Evolutionary conservation across 257 asterid species (phyloP).

Genomic region (Capsicum baccatum): DNA sequence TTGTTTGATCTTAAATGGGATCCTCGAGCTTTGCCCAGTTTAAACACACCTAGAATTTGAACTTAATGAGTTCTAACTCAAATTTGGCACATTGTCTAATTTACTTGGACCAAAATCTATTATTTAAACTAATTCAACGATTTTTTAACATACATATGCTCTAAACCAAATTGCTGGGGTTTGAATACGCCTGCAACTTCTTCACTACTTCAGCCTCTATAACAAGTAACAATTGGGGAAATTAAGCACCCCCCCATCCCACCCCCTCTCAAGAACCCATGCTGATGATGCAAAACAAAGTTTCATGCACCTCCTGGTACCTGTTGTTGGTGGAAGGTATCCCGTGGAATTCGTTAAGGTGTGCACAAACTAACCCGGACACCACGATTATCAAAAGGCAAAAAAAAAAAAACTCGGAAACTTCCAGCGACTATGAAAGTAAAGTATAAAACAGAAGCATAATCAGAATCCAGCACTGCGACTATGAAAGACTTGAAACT

Average conservation of each 20-base stretch:
- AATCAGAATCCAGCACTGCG: not conserved
- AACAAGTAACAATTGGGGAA: not conserved
- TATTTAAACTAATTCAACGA: not conserved
- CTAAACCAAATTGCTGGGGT: not conserved
- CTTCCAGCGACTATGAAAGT: too few species aligned
- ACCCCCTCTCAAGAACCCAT: too few species aligned
- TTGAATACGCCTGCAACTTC: not conserved
- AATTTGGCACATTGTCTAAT: not conserved
- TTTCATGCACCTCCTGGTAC: too few species aligned
- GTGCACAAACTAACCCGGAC: too few species aligned
- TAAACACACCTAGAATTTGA: not conserved
- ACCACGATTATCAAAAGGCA: too few species aligned
- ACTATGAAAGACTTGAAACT: not conserved
- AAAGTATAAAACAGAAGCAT: not conserved
- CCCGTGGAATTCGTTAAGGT: too few species aligned
- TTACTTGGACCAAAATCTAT: not conserved
- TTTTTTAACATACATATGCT: not conserved
- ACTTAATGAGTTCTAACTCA: not conserved
- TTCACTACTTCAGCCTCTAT: not conserved
- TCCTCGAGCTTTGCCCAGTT: not conserved
- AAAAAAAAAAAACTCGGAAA: too few species aligned
- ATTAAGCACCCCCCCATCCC: not conserved
- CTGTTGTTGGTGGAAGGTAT: too few species aligned
- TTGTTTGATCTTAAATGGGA: not conserved
- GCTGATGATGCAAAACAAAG: too few species aligned